A percentile compares a stretch with the other conserved stretches of the same genome.
Evolutionary conservation across 2,329 filamentous ascomycete species (phyloP).

Genomic region (Trichoderma cornu-damae): DNA sequence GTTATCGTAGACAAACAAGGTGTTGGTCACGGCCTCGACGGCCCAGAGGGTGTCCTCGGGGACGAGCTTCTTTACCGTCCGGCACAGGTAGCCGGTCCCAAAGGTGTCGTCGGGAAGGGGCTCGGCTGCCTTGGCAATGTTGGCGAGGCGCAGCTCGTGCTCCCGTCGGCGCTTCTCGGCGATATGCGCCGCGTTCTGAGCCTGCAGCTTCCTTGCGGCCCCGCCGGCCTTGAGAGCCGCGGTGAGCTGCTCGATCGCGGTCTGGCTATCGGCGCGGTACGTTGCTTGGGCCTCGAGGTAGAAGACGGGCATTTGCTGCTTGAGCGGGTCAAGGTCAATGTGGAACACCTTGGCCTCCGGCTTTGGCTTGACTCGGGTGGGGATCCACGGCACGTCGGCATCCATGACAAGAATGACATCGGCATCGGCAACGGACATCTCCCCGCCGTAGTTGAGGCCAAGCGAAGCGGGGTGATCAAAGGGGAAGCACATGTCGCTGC

Average conservation of each 20-base stretch:
- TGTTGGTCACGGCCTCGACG: constrained; percentile 73
- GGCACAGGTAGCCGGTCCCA: constrained; percentile 38
- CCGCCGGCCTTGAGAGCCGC: constrained; percentile 49
- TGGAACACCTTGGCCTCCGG: constrained; percentile 54
- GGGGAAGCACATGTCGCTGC: constrained; percentile 77
- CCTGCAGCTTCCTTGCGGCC: constrained; percentile 37
- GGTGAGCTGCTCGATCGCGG: constrained; percentile 64
- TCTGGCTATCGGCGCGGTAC: constrained; percentile 61
- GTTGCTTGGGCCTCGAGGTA: constrained; percentile 63
- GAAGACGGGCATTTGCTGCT: constrained; percentile 68
- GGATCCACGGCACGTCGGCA: constrained; percentile 91
- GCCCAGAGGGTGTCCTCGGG: constrained; percentile 61
- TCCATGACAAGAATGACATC: constrained; percentile 83
- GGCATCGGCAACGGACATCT: constrained; percentile 67
- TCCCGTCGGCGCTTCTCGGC: constrained; percentile 48
- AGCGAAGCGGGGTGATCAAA: constrained; percentile 63
- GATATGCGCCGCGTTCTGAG: constrained; percentile 19
- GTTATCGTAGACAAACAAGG: constrained; percentile 62
- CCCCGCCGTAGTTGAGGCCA: constrained; percentile 67
- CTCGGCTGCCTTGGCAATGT: constrained; percentile 52
- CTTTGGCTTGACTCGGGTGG: constrained; percentile 60
- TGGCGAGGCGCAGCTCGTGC: constrained; percentile 54
- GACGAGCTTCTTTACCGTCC: constrained; percentile 31
- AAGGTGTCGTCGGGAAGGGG: constrained; percentile 54
- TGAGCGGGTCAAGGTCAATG: constrained; percentile 60